Base-by-base conservation (phyloP, 2,329 filamentous ascomycete species). In the Sclerotinia glacialis region DNA sequence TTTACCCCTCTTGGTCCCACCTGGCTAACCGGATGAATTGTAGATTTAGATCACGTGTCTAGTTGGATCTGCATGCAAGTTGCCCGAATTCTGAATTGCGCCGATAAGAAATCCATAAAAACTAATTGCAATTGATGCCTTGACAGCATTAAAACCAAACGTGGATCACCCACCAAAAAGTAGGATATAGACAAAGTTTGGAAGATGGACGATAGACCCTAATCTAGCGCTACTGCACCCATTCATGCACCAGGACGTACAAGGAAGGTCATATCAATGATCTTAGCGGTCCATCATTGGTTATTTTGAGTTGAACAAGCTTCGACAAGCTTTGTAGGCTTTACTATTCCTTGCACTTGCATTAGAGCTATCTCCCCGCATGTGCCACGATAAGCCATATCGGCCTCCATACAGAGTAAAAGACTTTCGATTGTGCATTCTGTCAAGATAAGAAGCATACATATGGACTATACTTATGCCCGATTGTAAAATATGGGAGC, bases 1-100 rank as follows among this genome's bases (percentile, higher is more conserved):
- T 49, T 42, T 65, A 65, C 63, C 63, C 63, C 63, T 59, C 63
- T 59, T 42, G 44, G 23, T 44, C 6, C 46, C 34, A 60, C 63
- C 54, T 65, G 54, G 46, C 46, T 3, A 44, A 50, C 60, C 23
- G 26, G 64, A 44, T 12, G n/a, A 5, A 1, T 34, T 42, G 31
- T 11, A 40, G 16, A 50, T 65, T 6, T 0, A 16, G 5, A 6
- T 54, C 63, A 65, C 63, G 63, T 65, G 63, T 6, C 21, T 3
- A 21, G 26, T 12, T 18, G 18, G 49, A 31, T 52, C 23, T 21
- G 50, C 18, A 21, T 31, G 8, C 16, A 53, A 40, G 37, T 40
- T 40, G 12, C 37, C 12, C 37, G 14, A 12, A 40, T 40, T 16
- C 3, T 40, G 3, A 12, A 40, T 40, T 40, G 37, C 23, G 37